Percentiles rank a stretch among this genome's conserved stretches.
Evolutionary conservation across 2,329 filamentous ascomycete genomes (phyloP).

Genomic region (Fusarium mundagurra): DNA sequence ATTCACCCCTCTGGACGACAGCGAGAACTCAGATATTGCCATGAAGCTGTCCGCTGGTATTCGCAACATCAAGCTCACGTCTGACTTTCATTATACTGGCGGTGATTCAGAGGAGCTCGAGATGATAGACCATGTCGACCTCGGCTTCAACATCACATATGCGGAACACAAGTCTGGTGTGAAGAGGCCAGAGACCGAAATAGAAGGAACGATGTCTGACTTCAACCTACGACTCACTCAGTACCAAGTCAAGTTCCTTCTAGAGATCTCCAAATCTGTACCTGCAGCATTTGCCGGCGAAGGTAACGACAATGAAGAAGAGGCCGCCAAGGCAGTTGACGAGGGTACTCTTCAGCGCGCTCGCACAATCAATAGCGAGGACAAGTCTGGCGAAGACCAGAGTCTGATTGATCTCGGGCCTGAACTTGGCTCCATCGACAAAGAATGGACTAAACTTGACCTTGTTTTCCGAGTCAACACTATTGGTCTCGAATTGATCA

Average conservation of each 20-base stretch:
- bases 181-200: conserved; percentile 88
- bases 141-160: conserved; percentile 92
- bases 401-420: conserved; percentile 68
- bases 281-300: conserved; percentile 80
- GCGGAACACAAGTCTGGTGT: conserved; percentile 82
- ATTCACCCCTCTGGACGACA: conserved; percentile 86
- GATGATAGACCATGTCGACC: conserved; percentile 95
- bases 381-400: conserved; percentile 49
- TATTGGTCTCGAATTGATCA: conserved; percentile 87
- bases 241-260: conserved; percentile 86
- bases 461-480: conserved; percentile 89
- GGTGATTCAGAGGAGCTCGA: conserved; percentile 85
- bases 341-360: conserved; percentile 61
- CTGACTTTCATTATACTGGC: conserved; percentile 82
- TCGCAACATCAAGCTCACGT: conserved; percentile 89
- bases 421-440: conserved; percentile 73
- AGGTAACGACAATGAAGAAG: conserved; percentile 77
- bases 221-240: conserved; percentile 91
- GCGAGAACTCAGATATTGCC: conserved; percentile 75
- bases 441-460: conserved; percentile 93
- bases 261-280: conserved; percentile 88
- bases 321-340: conserved; percentile 79
- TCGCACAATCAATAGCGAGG: conserved; percentile 51
- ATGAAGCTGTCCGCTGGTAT: conserved; percentile 94
- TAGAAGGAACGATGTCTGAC: conserved; percentile 91